These are phyloP conservation scores for Ciborinia camelliae DNA, from an alignment of 2,329 filamentous ascomycete species.

Conservation along the genomic window DNA sequence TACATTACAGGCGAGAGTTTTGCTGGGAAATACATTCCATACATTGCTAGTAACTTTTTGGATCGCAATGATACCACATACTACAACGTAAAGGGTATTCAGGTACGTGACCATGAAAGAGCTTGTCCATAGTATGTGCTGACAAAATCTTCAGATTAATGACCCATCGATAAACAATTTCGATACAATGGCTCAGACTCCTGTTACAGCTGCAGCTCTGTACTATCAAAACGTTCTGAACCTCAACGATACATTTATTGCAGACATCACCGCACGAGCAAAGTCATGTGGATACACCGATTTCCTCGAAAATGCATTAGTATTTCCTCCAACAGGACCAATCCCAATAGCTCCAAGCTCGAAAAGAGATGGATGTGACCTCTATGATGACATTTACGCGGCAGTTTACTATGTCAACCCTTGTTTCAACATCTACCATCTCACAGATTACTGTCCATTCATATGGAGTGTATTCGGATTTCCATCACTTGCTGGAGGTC, in stretches of 20 bases:
- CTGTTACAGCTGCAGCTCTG: slow-evolving; percentile 49
- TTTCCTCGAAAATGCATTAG: slow-evolving; percentile 48
- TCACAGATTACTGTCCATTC: slow-evolving; percentile 47
- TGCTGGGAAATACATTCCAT: slow-evolving; percentile 46
- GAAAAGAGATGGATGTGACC: slow-evolving; percentile 25
- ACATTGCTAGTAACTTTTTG: slow-evolving; percentile 52
- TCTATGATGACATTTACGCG: slow-evolving; percentile 43
- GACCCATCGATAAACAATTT: slow-evolving; percentile 51
- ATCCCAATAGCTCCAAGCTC: slow-evolving; percentile 43
- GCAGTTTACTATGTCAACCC: slow-evolving; percentile 52
- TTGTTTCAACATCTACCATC: slow-evolving; percentile 63
- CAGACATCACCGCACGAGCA: slow-evolving; percentile 44
- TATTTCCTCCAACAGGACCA: slow-evolving; percentile 54
- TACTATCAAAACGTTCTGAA: slow-evolving; percentile 50
- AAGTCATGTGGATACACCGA: slow-evolving; percentile 51
- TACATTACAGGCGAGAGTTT: slow-evolving; percentile 64
- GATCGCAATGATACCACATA: slow-evolving; percentile 49
- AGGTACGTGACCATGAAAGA: slow-evolving; percentile 35
- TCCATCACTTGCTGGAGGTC: slow-evolving; percentile 51
- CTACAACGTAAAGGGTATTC: slow-evolving; percentile 56
- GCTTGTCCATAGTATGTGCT: neutral
- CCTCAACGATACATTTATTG: slow-evolving; percentile 50
- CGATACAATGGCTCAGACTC: slow-evolving; percentile 24
- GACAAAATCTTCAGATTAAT: slow-evolving; percentile 44
- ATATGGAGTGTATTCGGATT: slow-evolving; percentile 34